Evolutionary conservation across 352 stramenopile genomes (phyloP), one percentile per base, ranked within the genome.

Genomic region (Phytophthora hybrid): DNA sequence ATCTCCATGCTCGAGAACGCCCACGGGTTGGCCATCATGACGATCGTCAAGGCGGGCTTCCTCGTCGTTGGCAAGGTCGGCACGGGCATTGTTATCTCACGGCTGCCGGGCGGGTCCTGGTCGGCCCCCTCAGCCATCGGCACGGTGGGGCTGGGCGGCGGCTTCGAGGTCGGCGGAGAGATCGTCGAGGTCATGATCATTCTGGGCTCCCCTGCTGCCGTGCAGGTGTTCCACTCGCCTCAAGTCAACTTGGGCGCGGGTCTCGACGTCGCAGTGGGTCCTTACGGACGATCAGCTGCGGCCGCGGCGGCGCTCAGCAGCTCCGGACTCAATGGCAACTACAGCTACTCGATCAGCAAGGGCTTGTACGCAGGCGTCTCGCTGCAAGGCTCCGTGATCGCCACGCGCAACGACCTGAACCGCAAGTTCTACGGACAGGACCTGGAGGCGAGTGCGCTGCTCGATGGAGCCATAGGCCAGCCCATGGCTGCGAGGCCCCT

Each of bases 141-240:
- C 16, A 92, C 93, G 0, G 76, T 87, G 6, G 93, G 93, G 10
- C 64, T 98, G 19, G 84, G 84, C 49, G 78, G 78, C 79, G 93
- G 93, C 63, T 92, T 91, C 11, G 63, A 98, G 54, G 79, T 98
- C 18, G 94, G 94, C 26, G 93, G 90, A 21, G 92, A 98, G 74
- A 76, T 98, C 29, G 90, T 93, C 2, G 93, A 98, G 76, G 85
- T 98, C 56, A 84, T 98, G 47, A 97, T 98, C 79, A 86, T 98
- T 59, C 71, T 98, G 7, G 96, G 96, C 71, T 97, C 85, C 1
- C 85, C 92, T 34, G 81, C 81, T 8, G 89, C 94, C 0, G 91
- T 98, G 8, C 66, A 97, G 60, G 80, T 98, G 10, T 94, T 98
- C 66, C 79, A 93, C 78, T 75, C 88, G 77, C 72, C 85, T 66